Evolutionary conservation across 306 rosid species (phyloP), one percentile per base, ranked within the genome.

Genomic region (Rubus parviflorus): DNA sequence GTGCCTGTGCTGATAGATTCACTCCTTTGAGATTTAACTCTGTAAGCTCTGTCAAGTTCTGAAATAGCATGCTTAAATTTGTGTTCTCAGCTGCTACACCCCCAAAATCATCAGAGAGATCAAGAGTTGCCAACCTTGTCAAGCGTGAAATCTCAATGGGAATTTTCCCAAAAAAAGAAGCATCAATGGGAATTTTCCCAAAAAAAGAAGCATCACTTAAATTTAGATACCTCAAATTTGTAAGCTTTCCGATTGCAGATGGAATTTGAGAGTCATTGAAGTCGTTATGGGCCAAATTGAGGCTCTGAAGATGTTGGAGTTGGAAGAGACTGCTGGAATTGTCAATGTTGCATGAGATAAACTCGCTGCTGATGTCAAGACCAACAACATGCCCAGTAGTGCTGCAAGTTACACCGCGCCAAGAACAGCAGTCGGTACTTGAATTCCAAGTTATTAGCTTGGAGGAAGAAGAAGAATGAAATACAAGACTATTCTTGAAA

Each of bases 241-340:
- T 3, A 10, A 83, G 72, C 0, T 72, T 61, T 2, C 56, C 75
- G 9, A 86, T 42, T 14, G 74, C 40, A 0, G 85, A 4, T 7
- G 87, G 85, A 15, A 86, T 80, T 3, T 3, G 3, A 8, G 67
- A 10, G 75, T 7, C 10, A 16, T 72, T 23, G 65, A 58, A 58
- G 40, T 2, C 0, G 65, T 58, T 23, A 0, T 23, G 0, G 3
- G 38, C 65, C 40, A 58, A 58, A 23, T 23, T 58, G 37, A 58
- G 65, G 17, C 65, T 58, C 6, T 20, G 15, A 57, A 57, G 63
- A 57, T 57, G 37, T 57, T 57, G 15, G 20, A 57, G 63, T n/a
- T 58, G 38, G 16, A 58, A 58, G 40, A 58, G 65, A 58, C 40
- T 23, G 40, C 65, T 23, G 3, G 65, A 58, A 58, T 11, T 25